A percentile compares a stretch with the other conserved stretches of the same genome.
These are phyloP conservation scores for Helotiales sp. DNA, from an alignment of 2,329 filamentous ascomycete species.

Conservation along the genomic window DNA sequence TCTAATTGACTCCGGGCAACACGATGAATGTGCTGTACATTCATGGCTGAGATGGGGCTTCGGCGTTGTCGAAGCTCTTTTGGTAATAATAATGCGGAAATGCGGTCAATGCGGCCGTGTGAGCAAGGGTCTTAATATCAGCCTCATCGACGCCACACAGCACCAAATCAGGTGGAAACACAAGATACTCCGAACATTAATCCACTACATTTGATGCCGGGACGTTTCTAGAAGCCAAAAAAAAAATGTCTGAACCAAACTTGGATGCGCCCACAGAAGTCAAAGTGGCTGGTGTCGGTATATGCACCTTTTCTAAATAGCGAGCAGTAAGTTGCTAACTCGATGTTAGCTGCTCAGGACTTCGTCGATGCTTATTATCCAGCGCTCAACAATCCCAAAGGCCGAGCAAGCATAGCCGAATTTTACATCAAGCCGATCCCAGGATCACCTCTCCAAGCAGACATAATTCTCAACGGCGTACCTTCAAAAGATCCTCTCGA, in stretches of 20 bases:
- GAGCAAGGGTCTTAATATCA: too few species aligned
- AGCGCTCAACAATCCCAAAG: constrained; percentile 62
- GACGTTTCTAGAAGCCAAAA: not conserved
- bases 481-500: constrained; percentile 60
- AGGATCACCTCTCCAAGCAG: constrained; percentile 55
- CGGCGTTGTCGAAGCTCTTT: not conserved
- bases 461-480: constrained; percentile 80
- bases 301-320: not conserved
- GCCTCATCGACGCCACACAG: too few species aligned
- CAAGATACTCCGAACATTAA: too few species aligned
- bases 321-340: constrained; percentile 9
- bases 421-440: constrained; percentile 69
- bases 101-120: not conserved
- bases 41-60: constrained; percentile 17
- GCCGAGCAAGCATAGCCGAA: constrained; percentile 49
- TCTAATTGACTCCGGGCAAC: constrained; percentile 19
- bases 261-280: constrained; percentile 42
- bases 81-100: not conserved
- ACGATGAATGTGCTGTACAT: constrained; percentile 20
- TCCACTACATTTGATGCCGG: not conserved
- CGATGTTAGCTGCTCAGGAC: constrained; percentile 59
- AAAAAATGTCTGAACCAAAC: constrained; percentile 42
- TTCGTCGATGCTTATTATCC: constrained; percentile 77
- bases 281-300: constrained; percentile 40
- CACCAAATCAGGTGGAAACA: too few species aligned